These are phyloP conservation scores for Amanita brunnescens DNA, from an alignment of 768 basidiomycete species.

Conservation along the genomic window DNA sequence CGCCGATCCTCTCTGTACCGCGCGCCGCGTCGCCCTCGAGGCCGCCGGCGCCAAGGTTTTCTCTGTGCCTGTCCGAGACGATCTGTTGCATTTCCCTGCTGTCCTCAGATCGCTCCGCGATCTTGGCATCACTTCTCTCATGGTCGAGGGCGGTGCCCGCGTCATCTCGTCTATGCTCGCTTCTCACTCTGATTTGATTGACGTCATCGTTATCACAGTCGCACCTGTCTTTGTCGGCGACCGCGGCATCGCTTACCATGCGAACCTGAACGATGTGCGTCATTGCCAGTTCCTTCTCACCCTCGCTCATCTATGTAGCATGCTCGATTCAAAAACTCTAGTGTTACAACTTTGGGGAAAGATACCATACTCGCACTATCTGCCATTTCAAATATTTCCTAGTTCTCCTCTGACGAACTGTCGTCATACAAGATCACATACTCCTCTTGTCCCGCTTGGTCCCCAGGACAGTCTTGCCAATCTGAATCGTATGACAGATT, in stretches of 20 bases:
- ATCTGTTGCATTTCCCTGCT: constrained; percentile 31
- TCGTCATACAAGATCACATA: constrained; percentile 72
- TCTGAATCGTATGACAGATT: constrained; percentile 15
- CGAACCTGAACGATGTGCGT: constrained; percentile 13
- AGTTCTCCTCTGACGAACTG: constrained; percentile 45
- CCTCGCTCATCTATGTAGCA: not conserved
- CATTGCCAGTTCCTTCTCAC: not conserved
- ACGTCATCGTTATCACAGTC: constrained; percentile 75
- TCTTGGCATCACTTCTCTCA: constrained; percentile 62
- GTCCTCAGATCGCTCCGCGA: constrained; percentile 46
- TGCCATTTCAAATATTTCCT: constrained; percentile 8
- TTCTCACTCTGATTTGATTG: constrained; percentile 33
- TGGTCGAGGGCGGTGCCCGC: constrained; percentile 92
- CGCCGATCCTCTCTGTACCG: constrained; percentile 20
- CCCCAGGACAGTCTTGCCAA: constrained; percentile 3
- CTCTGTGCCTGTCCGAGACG: constrained; percentile 2
- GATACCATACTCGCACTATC: constrained; percentile 8
- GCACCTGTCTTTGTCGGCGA: constrained; percentile 79
- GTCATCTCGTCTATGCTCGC: constrained; percentile 70
- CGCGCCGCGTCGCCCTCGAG: constrained; percentile 38
- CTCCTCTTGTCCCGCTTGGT: constrained; percentile 27
- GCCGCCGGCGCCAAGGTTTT: constrained; percentile 61
- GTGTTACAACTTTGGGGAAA: constrained; percentile 25
- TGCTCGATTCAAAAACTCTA: constrained; percentile 17
- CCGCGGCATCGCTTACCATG: constrained; percentile 53